Evolutionary conservation across 371 early-diverging fungal species (phyloP).

Genomic region (Saksenaea vasiformis): DNA sequence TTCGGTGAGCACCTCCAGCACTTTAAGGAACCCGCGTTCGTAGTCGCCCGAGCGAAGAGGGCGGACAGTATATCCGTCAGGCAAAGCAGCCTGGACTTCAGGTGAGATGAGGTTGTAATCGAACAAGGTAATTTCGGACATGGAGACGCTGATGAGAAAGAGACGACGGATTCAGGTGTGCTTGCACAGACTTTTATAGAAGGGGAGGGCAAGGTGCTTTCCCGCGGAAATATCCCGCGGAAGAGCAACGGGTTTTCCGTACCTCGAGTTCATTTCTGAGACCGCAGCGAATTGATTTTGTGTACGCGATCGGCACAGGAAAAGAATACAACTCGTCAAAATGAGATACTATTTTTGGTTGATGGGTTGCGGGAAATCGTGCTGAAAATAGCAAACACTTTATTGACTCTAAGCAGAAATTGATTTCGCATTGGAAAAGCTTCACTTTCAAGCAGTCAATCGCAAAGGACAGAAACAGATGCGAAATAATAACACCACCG

Average conservation of each 20-base stretch:
- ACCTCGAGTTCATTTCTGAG: neutral
- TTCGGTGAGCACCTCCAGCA: slow-evolving; percentile 73
- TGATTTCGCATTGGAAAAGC: too few relatives aligned
- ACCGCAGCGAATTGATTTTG: too few relatives aligned
- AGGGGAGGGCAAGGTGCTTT: neutral
- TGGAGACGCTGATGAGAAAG: slow-evolving; percentile 7
- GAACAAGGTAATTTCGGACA: slow-evolving; percentile 65
- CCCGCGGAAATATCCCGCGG: neutral
- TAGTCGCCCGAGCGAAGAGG: slow-evolving; percentile 86
- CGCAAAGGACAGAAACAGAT: too few relatives aligned
- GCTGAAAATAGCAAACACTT: too few relatives aligned
- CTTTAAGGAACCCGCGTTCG: slow-evolving; percentile 74
- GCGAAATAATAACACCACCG: too few relatives aligned
- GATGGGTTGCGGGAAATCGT: too few relatives aligned
- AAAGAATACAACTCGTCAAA: too few relatives aligned
- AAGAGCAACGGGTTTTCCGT: neutral
- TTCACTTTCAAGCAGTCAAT: too few relatives aligned
- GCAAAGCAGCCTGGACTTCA: slow-evolving; percentile 71
- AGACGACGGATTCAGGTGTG: neutral
- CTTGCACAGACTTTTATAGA: neutral
- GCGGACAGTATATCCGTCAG: slow-evolving; percentile 79
- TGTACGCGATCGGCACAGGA: too few relatives aligned
- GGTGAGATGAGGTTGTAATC: slow-evolving; percentile 72
- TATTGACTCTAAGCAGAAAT: too few relatives aligned
- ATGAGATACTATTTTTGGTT: too few relatives aligned